A percentile compares a stretch with the other conserved stretches of the same genome.
These are phyloP conservation scores for Nyctanthes arbortristis DNA, from an alignment of 257 asterid species.

Conservation along the genomic window DNA sequence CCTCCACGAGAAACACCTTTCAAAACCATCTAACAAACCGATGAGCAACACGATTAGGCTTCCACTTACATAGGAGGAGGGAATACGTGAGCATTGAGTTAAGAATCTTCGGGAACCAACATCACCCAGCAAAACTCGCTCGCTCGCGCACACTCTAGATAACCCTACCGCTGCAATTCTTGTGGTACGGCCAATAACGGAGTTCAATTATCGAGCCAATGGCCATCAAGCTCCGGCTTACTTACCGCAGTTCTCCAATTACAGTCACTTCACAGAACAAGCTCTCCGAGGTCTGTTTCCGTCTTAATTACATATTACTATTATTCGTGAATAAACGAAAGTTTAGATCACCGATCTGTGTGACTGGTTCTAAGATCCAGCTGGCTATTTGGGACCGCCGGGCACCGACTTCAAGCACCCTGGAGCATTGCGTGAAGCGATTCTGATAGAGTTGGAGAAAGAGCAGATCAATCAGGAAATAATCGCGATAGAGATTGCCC, in stretches of 20 bases:
- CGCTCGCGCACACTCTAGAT: not conserved
- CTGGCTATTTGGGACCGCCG: conserved; percentile 9
- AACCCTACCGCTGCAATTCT: not conserved
- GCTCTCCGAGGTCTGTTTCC: conserved; percentile 23
- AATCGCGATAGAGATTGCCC: conserved; percentile 26
- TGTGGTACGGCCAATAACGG: conserved; percentile 18
- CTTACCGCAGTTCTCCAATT: not conserved
- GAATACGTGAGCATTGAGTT: too few species aligned
- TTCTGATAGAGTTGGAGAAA: conserved; percentile 29
- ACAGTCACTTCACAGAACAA: conserved; percentile 19
- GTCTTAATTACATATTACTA: not conserved
- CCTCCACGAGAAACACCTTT: too few species aligned
- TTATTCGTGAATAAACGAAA: not conserved
- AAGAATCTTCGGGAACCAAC: too few species aligned
- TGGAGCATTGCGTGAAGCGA: not conserved
- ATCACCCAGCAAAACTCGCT: not conserved
- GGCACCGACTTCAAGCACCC: too few species aligned
- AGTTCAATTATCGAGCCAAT: too few species aligned
- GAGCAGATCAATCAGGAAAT: conserved; percentile 34
- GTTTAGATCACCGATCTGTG: not conserved
- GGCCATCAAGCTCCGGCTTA: conserved; percentile 1
- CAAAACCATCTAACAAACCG: too few species aligned
- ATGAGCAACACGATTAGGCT: too few species aligned
- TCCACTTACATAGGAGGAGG: too few species aligned
- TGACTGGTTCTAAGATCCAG: conserved; percentile 17